These are phyloP conservation scores for Polytrichum formosum DNA, from an alignment of 225 moss, liverwort and hornwort species.

Conservation along the genomic window DNA sequence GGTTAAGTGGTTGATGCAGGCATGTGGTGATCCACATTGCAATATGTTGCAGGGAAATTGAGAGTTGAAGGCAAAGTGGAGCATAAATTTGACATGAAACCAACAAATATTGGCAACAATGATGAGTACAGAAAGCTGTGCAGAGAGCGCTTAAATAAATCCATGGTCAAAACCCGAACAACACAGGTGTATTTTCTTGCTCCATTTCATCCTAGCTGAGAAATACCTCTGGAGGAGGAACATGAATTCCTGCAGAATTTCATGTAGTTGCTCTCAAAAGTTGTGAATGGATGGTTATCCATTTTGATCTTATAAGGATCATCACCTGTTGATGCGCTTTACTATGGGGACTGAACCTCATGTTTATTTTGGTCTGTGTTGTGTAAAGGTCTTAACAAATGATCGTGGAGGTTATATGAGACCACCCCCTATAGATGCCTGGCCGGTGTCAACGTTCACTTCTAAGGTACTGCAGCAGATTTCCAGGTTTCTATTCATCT, in stretches of 20 bases:
- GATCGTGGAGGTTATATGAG: slow-evolving; percentile 94
- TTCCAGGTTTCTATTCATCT: neutral
- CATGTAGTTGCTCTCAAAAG: neutral
- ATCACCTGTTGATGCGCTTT: neutral
- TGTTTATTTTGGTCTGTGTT: neutral
- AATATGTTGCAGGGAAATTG: slow-evolving; percentile 96
- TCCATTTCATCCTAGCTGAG: neutral
- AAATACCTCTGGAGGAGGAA: neutral
- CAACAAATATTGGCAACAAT: slow-evolving; percentile 82
- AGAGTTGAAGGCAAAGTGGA: slow-evolving; percentile 98
- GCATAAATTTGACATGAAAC: slow-evolving; percentile 97
- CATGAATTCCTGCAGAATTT: neutral
- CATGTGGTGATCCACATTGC: slow-evolving; percentile 75
- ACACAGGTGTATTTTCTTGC: slow-evolving; percentile 57
- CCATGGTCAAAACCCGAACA: slow-evolving; percentile 90
- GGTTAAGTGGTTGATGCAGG: slow-evolving; percentile 73
- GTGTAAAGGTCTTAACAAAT: slow-evolving; percentile 74
- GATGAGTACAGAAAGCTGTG: slow-evolving; percentile 94
- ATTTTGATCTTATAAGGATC: neutral
- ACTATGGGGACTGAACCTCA: no score
- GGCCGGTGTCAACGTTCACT: slow-evolving; percentile 48
- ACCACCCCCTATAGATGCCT: slow-evolving; percentile 76
- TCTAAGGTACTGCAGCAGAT: slow-evolving; percentile 28
- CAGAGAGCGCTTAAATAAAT: slow-evolving; percentile 83
- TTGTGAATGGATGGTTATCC: neutral